Percentiles rank a stretch among this genome's conserved stretches.
phyloP scores from a whole-genome alignment of 2,329 filamentous ascomycete species.

The Emergomyces africanus region DNA sequence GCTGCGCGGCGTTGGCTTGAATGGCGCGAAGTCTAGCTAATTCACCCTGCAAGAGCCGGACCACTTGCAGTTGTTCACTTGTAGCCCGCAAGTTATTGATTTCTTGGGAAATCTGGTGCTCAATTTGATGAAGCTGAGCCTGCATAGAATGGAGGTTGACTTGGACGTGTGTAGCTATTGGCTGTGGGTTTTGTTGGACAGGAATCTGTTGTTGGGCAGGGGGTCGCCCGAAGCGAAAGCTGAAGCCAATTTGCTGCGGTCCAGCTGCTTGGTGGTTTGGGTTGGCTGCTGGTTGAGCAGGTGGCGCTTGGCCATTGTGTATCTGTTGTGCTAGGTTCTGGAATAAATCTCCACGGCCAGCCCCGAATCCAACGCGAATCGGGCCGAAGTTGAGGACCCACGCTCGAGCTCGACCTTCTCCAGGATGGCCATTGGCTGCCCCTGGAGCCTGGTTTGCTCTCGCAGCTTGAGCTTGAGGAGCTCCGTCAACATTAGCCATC shows the following conservation, averaged over 20 bases:
- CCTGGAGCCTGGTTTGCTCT: constrained; percentile 19
- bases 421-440: constrained; percentile 23
- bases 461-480: constrained; percentile 13
- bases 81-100: constrained; percentile 49
- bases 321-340: constrained; percentile 55
- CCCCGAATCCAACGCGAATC: constrained; percentile 56
- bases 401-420: constrained; percentile 34
- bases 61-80: constrained; percentile 54
- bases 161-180: background rate
- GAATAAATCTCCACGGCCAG: constrained; percentile 47
- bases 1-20: constrained; percentile 20
- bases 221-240: constrained; percentile 28
- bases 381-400: constrained; percentile 62
- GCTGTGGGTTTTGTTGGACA: constrained; percentile 8
- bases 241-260: constrained; percentile 28
- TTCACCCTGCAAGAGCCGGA: constrained; percentile 56
- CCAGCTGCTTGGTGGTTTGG: constrained; percentile 8
- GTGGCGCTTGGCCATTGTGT: constrained; percentile 35
- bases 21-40: constrained; percentile 49
- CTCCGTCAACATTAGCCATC: constrained; percentile 4
- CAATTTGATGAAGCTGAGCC: constrained; percentile 50
- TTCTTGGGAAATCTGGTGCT: constrained; percentile 57
- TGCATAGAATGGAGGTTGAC: constrained; percentile 33
- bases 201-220: constrained; percentile 11
- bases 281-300: constrained; percentile 22